Percentiles rank a stretch among this genome's conserved stretches.
phyloP scores from a whole-genome alignment of 2,329 filamentous ascomycete species.

The Cadophora gregata region DNA sequence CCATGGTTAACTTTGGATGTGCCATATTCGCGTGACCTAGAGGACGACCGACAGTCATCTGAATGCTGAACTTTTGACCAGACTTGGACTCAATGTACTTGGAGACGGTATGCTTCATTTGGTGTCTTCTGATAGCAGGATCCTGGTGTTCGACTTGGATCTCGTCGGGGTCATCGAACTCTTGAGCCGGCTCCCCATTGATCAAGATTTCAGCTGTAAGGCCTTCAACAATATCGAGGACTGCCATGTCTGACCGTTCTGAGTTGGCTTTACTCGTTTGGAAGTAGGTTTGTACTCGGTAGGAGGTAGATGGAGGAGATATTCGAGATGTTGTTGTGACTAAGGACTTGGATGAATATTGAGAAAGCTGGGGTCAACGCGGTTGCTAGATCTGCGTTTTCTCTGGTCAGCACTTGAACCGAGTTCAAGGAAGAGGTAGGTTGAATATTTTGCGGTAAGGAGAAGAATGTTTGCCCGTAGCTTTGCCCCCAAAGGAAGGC shows the following conservation, averaged over 20 bases:
- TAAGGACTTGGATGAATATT: too few species aligned
- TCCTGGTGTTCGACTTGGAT: constrained; percentile 10
- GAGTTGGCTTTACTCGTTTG: neutral
- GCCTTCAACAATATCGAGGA: constrained; percentile 22
- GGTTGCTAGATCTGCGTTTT: too few species aligned
- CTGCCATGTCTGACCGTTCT: constrained; percentile 25
- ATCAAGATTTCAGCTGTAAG: constrained; percentile 24
- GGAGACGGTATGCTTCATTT: constrained; percentile 13
- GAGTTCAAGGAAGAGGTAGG: too few species aligned
- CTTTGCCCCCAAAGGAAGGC: too few species aligned
- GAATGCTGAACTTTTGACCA: constrained; percentile 24
- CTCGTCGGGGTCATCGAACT: constrained; percentile 23
- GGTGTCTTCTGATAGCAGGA: constrained; percentile 6
- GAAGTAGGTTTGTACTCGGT: neutral
- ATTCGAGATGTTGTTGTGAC: too few species aligned
- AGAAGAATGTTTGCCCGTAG: too few species aligned
- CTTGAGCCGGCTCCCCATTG: constrained; percentile 13
- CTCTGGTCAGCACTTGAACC: too few species aligned
- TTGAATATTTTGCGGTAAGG: too few species aligned
- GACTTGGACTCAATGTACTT: constrained; percentile 27
- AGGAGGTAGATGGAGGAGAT: neutral
- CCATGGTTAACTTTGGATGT: constrained; percentile 7
- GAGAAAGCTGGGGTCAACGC: too few species aligned
- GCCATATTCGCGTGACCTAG: constrained; percentile 1
- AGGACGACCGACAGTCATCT: constrained; percentile 11